Percentiles rank a stretch among this genome's conserved stretches.
phyloP scores from a whole-genome alignment of 2,329 filamentous ascomycete species.

The Monilinia laxa region DNA sequence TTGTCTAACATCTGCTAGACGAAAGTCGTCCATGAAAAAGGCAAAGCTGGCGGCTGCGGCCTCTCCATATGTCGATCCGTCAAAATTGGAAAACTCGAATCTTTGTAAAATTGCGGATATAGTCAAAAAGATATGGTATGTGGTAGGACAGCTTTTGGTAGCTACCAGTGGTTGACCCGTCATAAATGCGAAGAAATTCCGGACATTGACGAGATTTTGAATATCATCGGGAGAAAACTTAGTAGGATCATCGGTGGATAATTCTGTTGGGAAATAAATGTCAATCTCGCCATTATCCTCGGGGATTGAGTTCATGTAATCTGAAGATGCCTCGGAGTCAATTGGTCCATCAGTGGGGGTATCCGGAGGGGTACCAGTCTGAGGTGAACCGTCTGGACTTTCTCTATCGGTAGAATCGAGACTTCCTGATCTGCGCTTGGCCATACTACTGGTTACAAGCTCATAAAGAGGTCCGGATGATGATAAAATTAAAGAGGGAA shows the following conservation, averaged over 20 bases:
- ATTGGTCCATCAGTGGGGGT: conserved; percentile 30
- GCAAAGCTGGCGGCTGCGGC: conserved; percentile 65
- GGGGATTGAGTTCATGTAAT: conserved; percentile 32
- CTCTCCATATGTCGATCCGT: conserved; percentile 59
- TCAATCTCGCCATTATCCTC: conserved; percentile 48
- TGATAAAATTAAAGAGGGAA: conserved; percentile 39
- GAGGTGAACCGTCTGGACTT: conserved; percentile 38
- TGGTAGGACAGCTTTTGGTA: conserved; percentile 52
- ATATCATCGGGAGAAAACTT: conserved; percentile 47
- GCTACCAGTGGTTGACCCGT: conserved; percentile 62
- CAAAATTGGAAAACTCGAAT: conserved; percentile 57
- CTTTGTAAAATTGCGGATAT: conserved; percentile 55
- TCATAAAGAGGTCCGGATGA: conserved; percentile 13
- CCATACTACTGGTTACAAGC: conserved; percentile 24
- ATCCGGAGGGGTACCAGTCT: conserved; percentile 44
- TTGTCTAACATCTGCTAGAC: conserved; percentile 73
- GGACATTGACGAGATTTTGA: conserved; percentile 57
- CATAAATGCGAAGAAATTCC: conserved; percentile 66
- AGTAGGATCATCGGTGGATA: conserved; percentile 29
- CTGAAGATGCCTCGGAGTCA: conserved; percentile 30
- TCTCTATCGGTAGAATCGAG: conserved; percentile 43
- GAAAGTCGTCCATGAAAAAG: conserved; percentile 74
- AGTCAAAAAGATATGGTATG: conserved; percentile 55
- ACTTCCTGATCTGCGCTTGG: conserved; percentile 42
- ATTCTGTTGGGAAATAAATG: conserved; percentile 52